A percentile compares a stretch with the other conserved stretches of the same genome.
Evolutionary conservation across 2,329 filamentous ascomycete species (phyloP).

Genomic region (Botrytis pseudocinerea): DNA sequence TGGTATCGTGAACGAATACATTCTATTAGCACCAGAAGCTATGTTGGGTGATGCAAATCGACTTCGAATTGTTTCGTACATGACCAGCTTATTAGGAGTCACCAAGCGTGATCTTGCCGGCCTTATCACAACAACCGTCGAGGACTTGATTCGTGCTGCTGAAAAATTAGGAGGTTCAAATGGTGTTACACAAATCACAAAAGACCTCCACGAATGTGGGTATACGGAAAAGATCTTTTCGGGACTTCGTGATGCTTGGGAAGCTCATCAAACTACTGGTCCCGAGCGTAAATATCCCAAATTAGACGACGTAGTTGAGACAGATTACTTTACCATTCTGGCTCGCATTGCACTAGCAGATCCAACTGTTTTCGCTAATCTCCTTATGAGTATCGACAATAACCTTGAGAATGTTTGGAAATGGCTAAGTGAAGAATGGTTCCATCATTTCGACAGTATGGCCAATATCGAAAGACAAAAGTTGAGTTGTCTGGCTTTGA

Average conservation of each 20-base stretch:
- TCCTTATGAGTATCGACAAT: slow-evolving; percentile 47
- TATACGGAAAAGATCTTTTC: slow-evolving; percentile 65
- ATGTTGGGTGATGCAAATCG: slow-evolving; percentile 60
- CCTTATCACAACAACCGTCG: slow-evolving; percentile 60
- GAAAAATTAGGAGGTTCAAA: slow-evolving; percentile 60
- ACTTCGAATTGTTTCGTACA: slow-evolving; percentile 51
- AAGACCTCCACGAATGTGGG: slow-evolving; percentile 63
- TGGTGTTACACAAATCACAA: slow-evolving; percentile 63
- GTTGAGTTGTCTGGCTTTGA: slow-evolving; percentile 70
- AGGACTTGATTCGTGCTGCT: slow-evolving; percentile 64
- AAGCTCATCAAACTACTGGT: slow-evolving; percentile 78
- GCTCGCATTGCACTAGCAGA: slow-evolving; percentile 75
- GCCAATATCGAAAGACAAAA: slow-evolving; percentile 67
- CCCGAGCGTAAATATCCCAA: slow-evolving; percentile 70
- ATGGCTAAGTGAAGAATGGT: slow-evolving; percentile 66
- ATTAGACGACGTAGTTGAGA: slow-evolving; percentile 74
- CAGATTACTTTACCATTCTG: slow-evolving; percentile 82
- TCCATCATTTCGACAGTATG: slow-evolving; percentile 67
- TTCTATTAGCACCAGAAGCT: slow-evolving; percentile 67
- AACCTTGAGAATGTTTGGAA: slow-evolving; percentile 54
- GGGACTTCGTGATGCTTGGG: slow-evolving; percentile 66
- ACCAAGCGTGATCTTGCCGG: slow-evolving; percentile 59
- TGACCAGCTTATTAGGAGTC: slow-evolving; percentile 52
- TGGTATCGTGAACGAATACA: slow-evolving; percentile 68
- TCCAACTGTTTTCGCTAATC: slow-evolving; percentile 66